Evolutionary conservation across 2,329 filamentous ascomycete species (phyloP).

Genomic region (Fusarium sulawesiense): DNA sequence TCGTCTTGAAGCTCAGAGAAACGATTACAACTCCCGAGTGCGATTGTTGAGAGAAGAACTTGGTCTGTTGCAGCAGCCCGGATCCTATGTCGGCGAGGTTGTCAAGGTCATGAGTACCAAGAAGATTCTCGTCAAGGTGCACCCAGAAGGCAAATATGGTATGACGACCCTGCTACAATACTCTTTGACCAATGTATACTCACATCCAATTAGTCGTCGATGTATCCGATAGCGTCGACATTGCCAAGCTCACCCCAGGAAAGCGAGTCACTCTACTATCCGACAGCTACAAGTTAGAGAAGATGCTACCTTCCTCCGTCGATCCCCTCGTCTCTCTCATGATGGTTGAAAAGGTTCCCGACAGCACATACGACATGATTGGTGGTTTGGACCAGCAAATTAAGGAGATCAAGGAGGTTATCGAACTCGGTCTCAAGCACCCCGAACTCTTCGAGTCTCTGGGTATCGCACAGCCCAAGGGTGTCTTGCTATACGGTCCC

Average conservation of each 20-base stretch:
- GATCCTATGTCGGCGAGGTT: conserved; percentile 98
- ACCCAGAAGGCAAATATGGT: conserved; percentile 99
- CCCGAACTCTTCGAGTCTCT: conserved; percentile 99
- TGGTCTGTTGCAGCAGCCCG: conserved; percentile 93
- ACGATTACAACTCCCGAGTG: conserved; percentile 99
- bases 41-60: conserved; percentile 95
- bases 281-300: conserved; percentile 98
- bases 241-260: conserved; percentile 93
- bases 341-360: conserved; percentile 99
- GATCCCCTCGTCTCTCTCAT: conserved; percentile 98
- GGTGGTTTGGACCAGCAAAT: conserved; percentile 98
- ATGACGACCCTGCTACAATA: conserved; percentile 49
- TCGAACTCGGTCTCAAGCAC: conserved; percentile 97
- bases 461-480: conserved; percentile 97
- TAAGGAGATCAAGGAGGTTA: conserved; percentile 99
- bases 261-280: conserved; percentile 97
- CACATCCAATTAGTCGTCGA: conserved; percentile 78
- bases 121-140: conserved; percentile 98
- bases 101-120: conserved; percentile 99
- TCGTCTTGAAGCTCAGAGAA: conserved; percentile 95
- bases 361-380: conserved; percentile 99
- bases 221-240: conserved; percentile 92
- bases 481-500: conserved; percentile 94
- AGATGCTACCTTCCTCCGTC: conserved; percentile 97
- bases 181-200: not conserved